phyloP scores from a whole-genome alignment of 441 rosid genomes.

The Croton laevigatus region DNA sequence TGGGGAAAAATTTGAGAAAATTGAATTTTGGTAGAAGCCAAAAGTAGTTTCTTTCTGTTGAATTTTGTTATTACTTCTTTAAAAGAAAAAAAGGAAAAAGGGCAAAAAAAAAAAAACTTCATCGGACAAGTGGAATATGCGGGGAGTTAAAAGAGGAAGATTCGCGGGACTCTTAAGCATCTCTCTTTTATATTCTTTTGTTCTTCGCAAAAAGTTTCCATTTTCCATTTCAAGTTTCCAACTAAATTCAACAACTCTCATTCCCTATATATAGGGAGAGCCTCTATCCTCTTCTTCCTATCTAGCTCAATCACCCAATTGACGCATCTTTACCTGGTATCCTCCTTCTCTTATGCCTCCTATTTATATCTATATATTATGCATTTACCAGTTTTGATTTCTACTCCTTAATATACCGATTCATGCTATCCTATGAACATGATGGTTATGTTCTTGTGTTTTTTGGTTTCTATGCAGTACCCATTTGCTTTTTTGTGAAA shows the following conservation, averaged over 20 bases:
- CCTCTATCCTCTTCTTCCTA: background rate
- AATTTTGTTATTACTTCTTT: background rate
- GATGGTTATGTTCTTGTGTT: background rate
- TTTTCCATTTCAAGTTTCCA: background rate
- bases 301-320: background rate
- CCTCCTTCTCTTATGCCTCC: background rate
- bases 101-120: background rate
- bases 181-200: constrained; percentile 20
- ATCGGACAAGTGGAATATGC: constrained; percentile 31
- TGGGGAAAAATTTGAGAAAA: too few species aligned
- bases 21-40: too few species aligned
- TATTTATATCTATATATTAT: background rate
- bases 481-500: constrained; percentile 4
- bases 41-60: too few species aligned
- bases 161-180: constrained; percentile 33
- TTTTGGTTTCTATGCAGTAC: background rate
- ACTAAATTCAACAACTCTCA: background rate
- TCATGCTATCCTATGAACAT: background rate
- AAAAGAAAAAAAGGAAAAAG: background rate
- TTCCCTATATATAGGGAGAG: too few species aligned
- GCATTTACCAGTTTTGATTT: background rate
- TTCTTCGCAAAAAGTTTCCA: background rate
- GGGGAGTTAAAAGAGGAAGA: constrained; percentile 25
- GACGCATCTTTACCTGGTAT: constrained; percentile 5
- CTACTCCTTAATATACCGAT: background rate